Conservation (phyloP, 208 protist genomes). For the Leishmania lainsoni region DNA sequence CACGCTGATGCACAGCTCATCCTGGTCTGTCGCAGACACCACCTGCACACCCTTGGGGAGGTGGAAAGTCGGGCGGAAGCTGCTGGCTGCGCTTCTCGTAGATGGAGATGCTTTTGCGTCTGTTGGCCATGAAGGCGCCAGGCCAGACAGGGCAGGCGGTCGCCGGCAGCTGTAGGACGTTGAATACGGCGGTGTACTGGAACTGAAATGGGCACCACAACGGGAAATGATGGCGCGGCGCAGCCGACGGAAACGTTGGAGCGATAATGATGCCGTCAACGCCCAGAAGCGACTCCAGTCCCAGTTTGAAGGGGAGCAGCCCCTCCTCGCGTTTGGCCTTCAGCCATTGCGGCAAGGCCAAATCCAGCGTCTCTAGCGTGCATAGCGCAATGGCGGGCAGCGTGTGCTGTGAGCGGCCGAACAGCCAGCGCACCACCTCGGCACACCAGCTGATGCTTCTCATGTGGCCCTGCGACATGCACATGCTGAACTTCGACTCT, state of each 20-base stretch:
- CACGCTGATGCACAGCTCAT: conserved; percentile 73
- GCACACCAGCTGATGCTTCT: conserved; percentile 53
- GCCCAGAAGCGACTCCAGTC: conserved; percentile 64
- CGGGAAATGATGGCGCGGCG: conserved; percentile 72
- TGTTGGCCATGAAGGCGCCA: conserved; percentile 28
- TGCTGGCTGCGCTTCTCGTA: conserved; percentile 29
- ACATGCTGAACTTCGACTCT: conserved; percentile 59
- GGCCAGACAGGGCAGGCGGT: conserved; percentile 77
- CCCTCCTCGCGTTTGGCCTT: conserved; percentile 32
- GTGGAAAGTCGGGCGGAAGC: conserved; percentile 57
- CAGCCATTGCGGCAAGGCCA: conserved; percentile 48
- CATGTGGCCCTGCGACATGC: conserved; percentile 61
- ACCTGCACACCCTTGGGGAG: conserved; percentile 88
- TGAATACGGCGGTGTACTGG: conserved; percentile 89
- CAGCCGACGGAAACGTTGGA: conserved; percentile 74
- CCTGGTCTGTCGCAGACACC: conserved; percentile 58
- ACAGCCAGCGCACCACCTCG: conserved; percentile 60
- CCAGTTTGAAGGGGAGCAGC: conserved; percentile 56
- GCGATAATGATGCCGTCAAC: conserved; percentile 73
- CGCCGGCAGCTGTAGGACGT: conserved; percentile 81
- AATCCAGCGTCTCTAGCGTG: conserved; percentile 58
- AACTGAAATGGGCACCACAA: conserved; percentile 80
- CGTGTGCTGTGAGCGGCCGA: conserved; percentile 78
- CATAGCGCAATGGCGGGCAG: conserved; percentile 74
- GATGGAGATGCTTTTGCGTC: conserved; percentile 32